A percentile compares a stretch with the other conserved stretches of the same genome.
Conservation (phyloP, 1,284 basidiomycete species). For the Naganishia sp. region DNA sequence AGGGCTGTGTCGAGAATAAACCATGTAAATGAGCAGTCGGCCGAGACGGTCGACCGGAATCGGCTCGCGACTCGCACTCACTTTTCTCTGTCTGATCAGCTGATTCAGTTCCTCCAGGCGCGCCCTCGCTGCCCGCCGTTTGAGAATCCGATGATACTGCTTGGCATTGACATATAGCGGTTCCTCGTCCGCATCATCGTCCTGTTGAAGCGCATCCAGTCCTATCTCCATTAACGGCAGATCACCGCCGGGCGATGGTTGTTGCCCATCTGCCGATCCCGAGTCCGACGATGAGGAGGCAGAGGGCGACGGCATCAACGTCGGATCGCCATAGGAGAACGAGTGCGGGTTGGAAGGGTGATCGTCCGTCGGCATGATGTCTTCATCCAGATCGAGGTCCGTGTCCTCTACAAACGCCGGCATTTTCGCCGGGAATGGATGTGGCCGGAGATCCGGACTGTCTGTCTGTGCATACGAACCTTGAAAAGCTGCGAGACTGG, state of each 20-base stretch:
- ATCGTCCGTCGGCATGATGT: conserved; percentile 9
- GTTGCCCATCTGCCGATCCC: not conserved
- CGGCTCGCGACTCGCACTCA: conserved; percentile 47
- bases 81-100: conserved; percentile 87
- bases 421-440: conserved; percentile 3
- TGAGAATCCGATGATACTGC: conserved; percentile 94
- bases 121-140: conserved; percentile 81
- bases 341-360: not conserved
- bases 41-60: too few relatives aligned
- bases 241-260: not conserved
- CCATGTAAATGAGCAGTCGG: not conserved
- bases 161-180: conserved; percentile 97
- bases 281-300: conserved; percentile 3
- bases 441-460: not conserved
- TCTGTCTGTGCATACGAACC: not conserved
- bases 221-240: not conserved
- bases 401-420: not conserved
- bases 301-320: conserved; percentile 3
- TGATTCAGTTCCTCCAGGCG: conserved; percentile 88
- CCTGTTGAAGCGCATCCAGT: conserved; percentile 16
- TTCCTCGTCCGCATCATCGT: conserved; percentile 68
- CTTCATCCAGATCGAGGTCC: conserved; percentile 7
- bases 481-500: not conserved
- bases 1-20: conserved; percentile 64
- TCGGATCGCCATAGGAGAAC: conserved; percentile 8